Conservation (phyloP, 352 stramenopile genomes). For the Blastocystis sp. region DNA sequence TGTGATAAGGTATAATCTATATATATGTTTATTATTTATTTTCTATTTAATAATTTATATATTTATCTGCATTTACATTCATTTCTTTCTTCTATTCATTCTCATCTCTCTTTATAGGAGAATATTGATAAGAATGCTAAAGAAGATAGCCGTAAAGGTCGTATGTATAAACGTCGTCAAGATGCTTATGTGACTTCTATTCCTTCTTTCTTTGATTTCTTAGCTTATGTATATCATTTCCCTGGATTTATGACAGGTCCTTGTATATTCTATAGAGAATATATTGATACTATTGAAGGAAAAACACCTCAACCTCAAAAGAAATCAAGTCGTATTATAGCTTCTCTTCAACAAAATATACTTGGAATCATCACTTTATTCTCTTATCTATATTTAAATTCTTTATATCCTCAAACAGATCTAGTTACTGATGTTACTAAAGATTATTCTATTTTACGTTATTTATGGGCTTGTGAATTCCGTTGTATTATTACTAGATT, state of each 20-base stretch:
- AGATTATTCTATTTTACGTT: no score
- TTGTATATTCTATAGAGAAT: slow-evolving; percentile 76
- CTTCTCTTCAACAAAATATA: background rate
- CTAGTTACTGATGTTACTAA: slow-evolving; percentile 48
- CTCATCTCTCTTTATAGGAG: no score
- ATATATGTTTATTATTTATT: no score
- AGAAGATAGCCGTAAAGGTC: background rate
- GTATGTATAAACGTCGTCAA: slow-evolving; percentile 26
- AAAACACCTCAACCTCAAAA: background rate
- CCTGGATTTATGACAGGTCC: slow-evolving; percentile 76
- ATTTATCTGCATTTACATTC: background rate
- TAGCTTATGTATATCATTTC: slow-evolving; percentile 85
- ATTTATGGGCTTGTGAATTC: background rate
- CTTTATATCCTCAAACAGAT: slow-evolving; percentile 66
- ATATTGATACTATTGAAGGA: slow-evolving; percentile 52
- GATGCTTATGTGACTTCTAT: slow-evolving; percentile 49
- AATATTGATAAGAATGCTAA: slow-evolving; percentile 4
- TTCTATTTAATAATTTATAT: no score
- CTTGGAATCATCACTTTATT: slow-evolving; percentile 53
- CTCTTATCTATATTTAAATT: background rate
- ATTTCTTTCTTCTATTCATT: background rate
- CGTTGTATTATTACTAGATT: no score
- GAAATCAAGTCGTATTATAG: background rate
- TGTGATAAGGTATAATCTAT: no score
- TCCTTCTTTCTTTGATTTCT: slow-evolving; percentile 72